Evolutionary conservation across 225 moss, liverwort and hornwort species (phyloP), one percentile per base, ranked within the genome.

Genomic region (Bryoerythrophyllum caledonicum): DNA sequence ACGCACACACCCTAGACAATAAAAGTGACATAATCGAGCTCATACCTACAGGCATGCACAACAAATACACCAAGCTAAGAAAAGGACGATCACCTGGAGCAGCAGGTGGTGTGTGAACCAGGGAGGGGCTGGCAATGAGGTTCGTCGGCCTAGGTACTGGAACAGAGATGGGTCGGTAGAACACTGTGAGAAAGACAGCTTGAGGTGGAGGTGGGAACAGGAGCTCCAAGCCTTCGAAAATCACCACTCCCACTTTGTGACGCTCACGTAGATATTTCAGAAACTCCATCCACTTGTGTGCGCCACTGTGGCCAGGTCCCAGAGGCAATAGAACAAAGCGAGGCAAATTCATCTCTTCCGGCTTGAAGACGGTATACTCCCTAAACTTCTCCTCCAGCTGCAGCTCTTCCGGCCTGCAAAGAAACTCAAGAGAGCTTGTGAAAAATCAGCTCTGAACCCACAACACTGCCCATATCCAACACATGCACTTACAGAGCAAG

Each of bases 261-360:
- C 82, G 79, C 20, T 77, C 44, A 24, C 63, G 30, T 15, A 90
- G 73, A 46, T 74, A 86, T 4, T 23, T 76, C 2, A 70, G 21
- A 48, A 91, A 91, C 11, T 61, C 77, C 9, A 41, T 64, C 91
- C 91, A 91, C 70, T 87, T 88, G n/a, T 57, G 32, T 3, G 55
- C 75, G 37, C 23, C 71, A 21, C 10, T 21, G 12, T 20, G 9
- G 10, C 60, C 37, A 5, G 26, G 37, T 52, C 76, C 68, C 35
- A 76, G 37, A 14, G 76, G 76, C 46, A 11, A 60, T 3, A 72
- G 4, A 60, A 46, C 8, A 13, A 75, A 56, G 58, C 46, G 16
- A 51, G 16, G 26, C 64, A 81, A 24, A 11, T 58, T 15, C 65
- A 81, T 51, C 15, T 71, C 49, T 35, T 76, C 65, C 28, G 75